Percentiles rank a stretch among this genome's conserved stretches.
These are phyloP conservation scores for Yarrowia keelungensis DNA, from an alignment of 805 yeast species.

Conservation along the genomic window DNA sequence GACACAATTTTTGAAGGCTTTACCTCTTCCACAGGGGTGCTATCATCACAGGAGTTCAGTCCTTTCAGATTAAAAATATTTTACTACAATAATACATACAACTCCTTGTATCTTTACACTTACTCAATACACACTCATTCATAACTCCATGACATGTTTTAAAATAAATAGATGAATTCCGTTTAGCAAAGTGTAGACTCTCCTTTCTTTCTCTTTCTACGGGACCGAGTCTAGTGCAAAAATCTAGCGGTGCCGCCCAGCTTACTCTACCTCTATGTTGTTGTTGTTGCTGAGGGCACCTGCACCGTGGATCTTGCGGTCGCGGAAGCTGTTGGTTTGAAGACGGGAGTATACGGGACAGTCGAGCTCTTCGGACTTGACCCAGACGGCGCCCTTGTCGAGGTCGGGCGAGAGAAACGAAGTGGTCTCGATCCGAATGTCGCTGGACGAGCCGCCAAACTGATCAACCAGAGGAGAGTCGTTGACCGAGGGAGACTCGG, in stretches of 20 bases:
- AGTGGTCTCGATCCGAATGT: constrained; percentile 18
- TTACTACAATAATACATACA: too few relatives aligned
- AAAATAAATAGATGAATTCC: constrained; percentile 23
- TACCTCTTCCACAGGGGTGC: too few relatives aligned
- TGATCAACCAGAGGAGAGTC: constrained; percentile 30
- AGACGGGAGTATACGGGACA: constrained; percentile 18
- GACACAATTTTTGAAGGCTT: too few relatives aligned
- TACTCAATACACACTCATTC: too few relatives aligned
- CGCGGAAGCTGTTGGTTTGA: constrained; percentile 28
- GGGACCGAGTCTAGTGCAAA: constrained; percentile 23
- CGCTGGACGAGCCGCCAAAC: constrained; percentile 15
- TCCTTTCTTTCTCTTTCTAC: constrained; percentile 2
- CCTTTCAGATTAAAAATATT: too few relatives aligned
- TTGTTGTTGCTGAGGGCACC: constrained; percentile 7
- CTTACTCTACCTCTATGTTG: constrained; percentile 34
- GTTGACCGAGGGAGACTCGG: constrained; percentile 11
- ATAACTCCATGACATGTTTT: constrained; percentile 15
- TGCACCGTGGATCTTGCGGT: constrained; percentile 20
- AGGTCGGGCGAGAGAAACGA: constrained; percentile 12
- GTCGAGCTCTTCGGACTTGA: constrained; percentile 9
- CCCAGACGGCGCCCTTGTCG: constrained; percentile 4
- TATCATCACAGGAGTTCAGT: too few relatives aligned
- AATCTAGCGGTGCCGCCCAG: constrained; percentile 4
- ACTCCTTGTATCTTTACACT: too few relatives aligned
- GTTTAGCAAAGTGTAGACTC: constrained; percentile 35